Conservation (phyloP, 495 filamentous ascomycete species). For the Penicillium turbatum region DNA sequence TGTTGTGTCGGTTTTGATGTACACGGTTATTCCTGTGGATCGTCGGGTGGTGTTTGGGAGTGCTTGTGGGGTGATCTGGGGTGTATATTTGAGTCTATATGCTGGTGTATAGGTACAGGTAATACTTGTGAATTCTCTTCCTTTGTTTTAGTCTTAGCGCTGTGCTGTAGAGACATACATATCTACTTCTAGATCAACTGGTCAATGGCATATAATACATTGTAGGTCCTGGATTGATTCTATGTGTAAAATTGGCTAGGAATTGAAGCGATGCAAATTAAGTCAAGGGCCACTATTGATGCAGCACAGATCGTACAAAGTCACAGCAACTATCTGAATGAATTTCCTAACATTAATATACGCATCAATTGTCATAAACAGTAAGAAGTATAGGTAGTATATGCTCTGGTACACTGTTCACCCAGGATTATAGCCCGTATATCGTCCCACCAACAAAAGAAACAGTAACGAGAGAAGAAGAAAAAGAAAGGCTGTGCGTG, state of each 20-base stretch:
- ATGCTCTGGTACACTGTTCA: neutral
- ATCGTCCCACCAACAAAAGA: neutral
- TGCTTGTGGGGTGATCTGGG: conserved; percentile 80
- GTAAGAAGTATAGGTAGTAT: neutral
- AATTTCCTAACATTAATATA: too few relatives aligned
- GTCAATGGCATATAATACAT: too few relatives aligned
- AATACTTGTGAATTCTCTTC: too few relatives aligned
- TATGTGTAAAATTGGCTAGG: too few relatives aligned
- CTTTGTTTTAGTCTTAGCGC: conserved; percentile 5
- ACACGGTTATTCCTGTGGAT: conserved; percentile 73
- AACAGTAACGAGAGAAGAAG: conserved; percentile 1
- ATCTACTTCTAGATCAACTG: too few relatives aligned
- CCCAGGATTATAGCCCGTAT: neutral
- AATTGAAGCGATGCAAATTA: too few relatives aligned
- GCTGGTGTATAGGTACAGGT: conserved; percentile 37
- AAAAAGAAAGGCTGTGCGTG: conserved; percentile 7
- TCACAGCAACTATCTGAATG: too few relatives aligned
- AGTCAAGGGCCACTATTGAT: too few relatives aligned
- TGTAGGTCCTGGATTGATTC: too few relatives aligned
- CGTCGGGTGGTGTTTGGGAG: conserved; percentile 71
- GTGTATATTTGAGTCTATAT: conserved; percentile 75
- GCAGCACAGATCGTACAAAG: too few relatives aligned
- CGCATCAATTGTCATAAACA: neutral
- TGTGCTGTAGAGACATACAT: too few relatives aligned
- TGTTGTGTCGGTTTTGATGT: conserved; percentile 72